Evolutionary conservation across 1,284 basidiomycete genomes (phyloP), one percentile per base, ranked within the genome.

Genomic region (Trametes pubescens): DNA sequence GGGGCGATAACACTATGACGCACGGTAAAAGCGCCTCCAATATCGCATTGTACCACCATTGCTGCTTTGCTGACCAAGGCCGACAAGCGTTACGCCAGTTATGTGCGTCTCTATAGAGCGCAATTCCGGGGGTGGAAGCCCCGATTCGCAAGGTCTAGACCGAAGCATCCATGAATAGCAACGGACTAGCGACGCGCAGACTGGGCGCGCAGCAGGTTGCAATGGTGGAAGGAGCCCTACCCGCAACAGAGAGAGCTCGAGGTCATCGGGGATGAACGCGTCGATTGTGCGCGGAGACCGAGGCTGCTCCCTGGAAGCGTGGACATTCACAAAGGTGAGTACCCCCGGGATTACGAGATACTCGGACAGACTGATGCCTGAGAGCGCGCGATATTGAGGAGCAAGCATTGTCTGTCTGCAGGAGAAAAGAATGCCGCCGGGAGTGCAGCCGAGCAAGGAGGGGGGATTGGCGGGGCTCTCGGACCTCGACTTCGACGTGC

Each of bases 121-220:
- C 59, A 43, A 52, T 14, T 13, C 49, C 48, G 59, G 51, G 14
- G 14, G 32, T 32, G 8, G 51, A 47, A 47, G 49, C 34, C 29
- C 43, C 10, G 21, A 29, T 47, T 48, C 44, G 22, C 34, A 51
- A 49, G 32, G 59, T 38, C 52, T 16, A 55, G 59, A 37, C 59
- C 59, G 53, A 51, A 35, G 51, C 44, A 40, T 47, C 47, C 54
- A 46, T 34, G 53, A 53, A 61, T 61, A 46, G 59, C 59, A 61
- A 61, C 59, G 44, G 48, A 16, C 47, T 34, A 47, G 47, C 47
- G 47, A 29, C 9, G 48, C 47, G 24, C 22, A 46, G 44, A 46
- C 59, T 55, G 48, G 49, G 59, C 59, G 38, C 59, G 53, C 59
- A 40, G 52, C 52, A 40, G 18, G 18, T 18, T 16, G 40, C 40